These are phyloP conservation scores for Penicillium manginii DNA, from an alignment of 495 filamentous ascomycete genomes.

Conservation along the genomic window DNA sequence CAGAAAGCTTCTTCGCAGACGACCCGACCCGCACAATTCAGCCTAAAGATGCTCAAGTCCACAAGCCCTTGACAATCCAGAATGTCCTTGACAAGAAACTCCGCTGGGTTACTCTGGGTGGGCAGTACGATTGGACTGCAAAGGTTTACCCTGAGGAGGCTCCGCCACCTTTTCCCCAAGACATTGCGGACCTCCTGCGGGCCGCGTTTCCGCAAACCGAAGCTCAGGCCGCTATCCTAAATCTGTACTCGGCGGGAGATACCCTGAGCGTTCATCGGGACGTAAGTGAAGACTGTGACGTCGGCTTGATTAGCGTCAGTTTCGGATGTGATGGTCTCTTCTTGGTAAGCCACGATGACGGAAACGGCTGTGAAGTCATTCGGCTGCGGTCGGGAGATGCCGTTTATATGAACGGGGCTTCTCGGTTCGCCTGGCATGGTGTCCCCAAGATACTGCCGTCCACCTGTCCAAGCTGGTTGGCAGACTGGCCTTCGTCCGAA, in stretches of 20 bases:
- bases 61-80: slow-evolving; percentile 69
- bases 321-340: slow-evolving; percentile 90
- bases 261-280: slow-evolving; percentile 88
- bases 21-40: slow-evolving; percentile 40
- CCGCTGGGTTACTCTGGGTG: slow-evolving; percentile 91
- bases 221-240: slow-evolving; percentile 88
- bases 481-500: slow-evolving; percentile 69
- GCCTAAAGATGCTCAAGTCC: slow-evolving; percentile 67
- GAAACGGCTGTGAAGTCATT: slow-evolving; percentile 58
- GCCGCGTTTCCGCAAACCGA: slow-evolving; percentile 70
- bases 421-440: slow-evolving; percentile 90
- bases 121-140: slow-evolving; percentile 91
- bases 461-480: slow-evolving; percentile 76
- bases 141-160: slow-evolving; percentile 71
- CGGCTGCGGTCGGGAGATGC: slow-evolving; percentile 79
- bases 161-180: slow-evolving; percentile 74
- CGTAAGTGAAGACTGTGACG: slow-evolving; percentile 78
- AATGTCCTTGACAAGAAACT: slow-evolving; percentile 74
- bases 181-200: slow-evolving; percentile 67
- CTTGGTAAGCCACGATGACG: slow-evolving; percentile 46
- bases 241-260: slow-evolving; percentile 86
- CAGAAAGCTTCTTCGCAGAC: slow-evolving; percentile 56
- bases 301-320: slow-evolving; percentile 79
- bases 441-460: slow-evolving; percentile 78
- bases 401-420: slow-evolving; percentile 77